These are phyloP conservation scores for Phanerochaete sordida DNA, from an alignment of 768 basidiomycete species.

Conservation along the genomic window DNA sequence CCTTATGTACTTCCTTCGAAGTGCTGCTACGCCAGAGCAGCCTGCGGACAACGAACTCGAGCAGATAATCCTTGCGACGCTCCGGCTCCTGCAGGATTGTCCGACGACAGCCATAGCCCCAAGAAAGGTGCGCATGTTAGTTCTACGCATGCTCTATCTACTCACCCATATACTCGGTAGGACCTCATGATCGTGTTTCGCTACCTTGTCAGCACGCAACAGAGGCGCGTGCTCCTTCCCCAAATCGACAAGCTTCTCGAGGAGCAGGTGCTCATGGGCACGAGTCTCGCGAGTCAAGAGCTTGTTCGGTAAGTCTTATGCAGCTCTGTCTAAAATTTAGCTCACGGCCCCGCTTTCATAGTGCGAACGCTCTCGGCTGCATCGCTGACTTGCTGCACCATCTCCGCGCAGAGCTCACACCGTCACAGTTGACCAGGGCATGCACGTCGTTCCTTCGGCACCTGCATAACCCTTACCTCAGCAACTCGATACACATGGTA, in stretches of 20 bases:
- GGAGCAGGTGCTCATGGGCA: slow-evolving; percentile 85
- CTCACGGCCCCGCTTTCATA: too few relatives aligned
- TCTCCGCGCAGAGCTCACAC: slow-evolving; percentile 75
- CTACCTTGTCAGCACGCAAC: slow-evolving; percentile 78
- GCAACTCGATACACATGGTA: slow-evolving; percentile 79
- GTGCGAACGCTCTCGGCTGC: slow-evolving; percentile 79
- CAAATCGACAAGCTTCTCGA: slow-evolving; percentile 89
- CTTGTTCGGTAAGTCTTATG: slow-evolving; percentile 76
- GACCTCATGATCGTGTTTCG: slow-evolving; percentile 91
- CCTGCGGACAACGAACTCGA: slow-evolving; percentile 49
- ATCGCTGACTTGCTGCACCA: slow-evolving; percentile 94
- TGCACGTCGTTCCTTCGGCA: slow-evolving; percentile 84
- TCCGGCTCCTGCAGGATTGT: slow-evolving; percentile 92
- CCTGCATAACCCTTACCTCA: slow-evolving; percentile 84
- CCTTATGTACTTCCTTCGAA: slow-evolving; percentile 83
- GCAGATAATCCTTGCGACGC: slow-evolving; percentile 69
- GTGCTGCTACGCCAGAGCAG: slow-evolving; percentile 27
- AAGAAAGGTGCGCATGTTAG: slow-evolving; percentile 60
- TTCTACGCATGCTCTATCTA: background rate
- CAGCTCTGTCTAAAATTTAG: too few relatives aligned
- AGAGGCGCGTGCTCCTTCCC: slow-evolving; percentile 72
- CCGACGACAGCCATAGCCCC: slow-evolving; percentile 80
- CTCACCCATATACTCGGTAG: slow-evolving; percentile 35
- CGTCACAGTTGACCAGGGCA: slow-evolving; percentile 71
- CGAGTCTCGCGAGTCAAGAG: slow-evolving; percentile 80